These are phyloP conservation scores for Umbelopsis sp. DNA, from an alignment of 371 early-diverging fungal species.

Conservation along the genomic window DNA sequence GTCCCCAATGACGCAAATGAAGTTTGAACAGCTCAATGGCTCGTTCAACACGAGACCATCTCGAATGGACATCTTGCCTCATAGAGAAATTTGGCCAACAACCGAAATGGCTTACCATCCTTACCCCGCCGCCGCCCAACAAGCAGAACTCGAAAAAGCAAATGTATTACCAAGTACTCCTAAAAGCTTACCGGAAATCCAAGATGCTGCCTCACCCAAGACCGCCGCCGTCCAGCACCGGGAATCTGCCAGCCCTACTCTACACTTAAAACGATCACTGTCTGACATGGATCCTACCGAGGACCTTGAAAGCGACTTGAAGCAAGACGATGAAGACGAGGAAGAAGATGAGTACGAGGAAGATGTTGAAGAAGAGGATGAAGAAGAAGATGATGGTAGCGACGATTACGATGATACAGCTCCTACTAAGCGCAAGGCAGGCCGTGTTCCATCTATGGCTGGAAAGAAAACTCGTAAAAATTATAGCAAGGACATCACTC, in stretches of 20 bases:
- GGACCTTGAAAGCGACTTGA: slow-evolving; percentile 6
- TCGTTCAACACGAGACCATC: neutral
- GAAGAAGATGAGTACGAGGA: slow-evolving; percentile 22
- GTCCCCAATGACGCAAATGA: neutral
- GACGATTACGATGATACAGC: slow-evolving; percentile 23
- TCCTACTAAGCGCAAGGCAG: neutral
- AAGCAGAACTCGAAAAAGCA: neutral
- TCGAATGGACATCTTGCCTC: neutral
- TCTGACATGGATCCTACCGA: slow-evolving; percentile 6
- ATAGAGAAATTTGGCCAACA: neutral
- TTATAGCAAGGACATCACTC: slow-evolving; percentile 32
- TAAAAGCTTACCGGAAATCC: neutral
- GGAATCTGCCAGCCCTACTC: neutral
- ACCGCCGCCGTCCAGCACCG: neutral
- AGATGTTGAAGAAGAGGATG: slow-evolving; percentile 23
- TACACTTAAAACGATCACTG: neutral
- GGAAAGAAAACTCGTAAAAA: slow-evolving; percentile 42
- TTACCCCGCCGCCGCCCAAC: neutral
- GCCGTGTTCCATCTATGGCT: slow-evolving; percentile 17
- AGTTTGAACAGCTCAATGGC: neutral
- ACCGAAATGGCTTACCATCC: neutral
- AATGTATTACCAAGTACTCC: neutral
- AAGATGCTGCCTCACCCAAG: neutral
- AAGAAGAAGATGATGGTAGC: slow-evolving; percentile 13
- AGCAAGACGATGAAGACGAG: slow-evolving; percentile 8